Conservation (phyloP, 2,329 filamentous ascomycete genomes). For the Apiospora koreana region DNA sequence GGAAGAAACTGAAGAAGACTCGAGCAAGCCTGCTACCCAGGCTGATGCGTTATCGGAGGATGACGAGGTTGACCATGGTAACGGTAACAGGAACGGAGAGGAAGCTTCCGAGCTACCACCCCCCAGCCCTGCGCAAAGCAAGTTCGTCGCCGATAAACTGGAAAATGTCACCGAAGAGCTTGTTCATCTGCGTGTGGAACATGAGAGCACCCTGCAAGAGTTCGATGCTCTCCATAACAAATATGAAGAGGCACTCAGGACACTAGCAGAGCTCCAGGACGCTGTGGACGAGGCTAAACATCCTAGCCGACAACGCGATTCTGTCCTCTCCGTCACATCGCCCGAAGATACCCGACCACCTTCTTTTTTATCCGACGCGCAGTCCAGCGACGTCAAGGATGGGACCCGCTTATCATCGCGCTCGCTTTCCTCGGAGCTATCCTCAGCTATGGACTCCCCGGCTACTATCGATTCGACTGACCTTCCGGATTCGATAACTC, state of each 20-base stretch:
- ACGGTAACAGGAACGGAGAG: conserved; percentile 8
- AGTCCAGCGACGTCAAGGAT: conserved; percentile 71
- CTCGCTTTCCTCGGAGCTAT: conserved; percentile 92
- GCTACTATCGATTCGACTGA: conserved; percentile 56
- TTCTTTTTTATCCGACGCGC: conserved; percentile 82
- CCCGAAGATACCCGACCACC: conserved; percentile 60
- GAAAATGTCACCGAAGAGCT: conserved; percentile 91
- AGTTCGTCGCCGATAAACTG: conserved; percentile 88
- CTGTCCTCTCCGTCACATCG: conserved; percentile 54
- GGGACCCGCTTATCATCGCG: conserved; percentile 73
- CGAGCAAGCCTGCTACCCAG: conserved; percentile 20
- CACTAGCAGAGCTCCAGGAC: conserved; percentile 83
- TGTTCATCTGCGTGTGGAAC: conserved; percentile 84
- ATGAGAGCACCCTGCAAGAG: conserved; percentile 80
- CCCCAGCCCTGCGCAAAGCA: conserved; percentile 76
- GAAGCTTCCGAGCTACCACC: conserved; percentile 44
- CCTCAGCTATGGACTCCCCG: conserved; percentile 78
- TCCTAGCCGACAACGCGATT: conserved; percentile 54
- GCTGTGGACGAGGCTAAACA: conserved; percentile 77
- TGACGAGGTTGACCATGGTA: not conserved
- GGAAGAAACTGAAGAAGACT: conserved; percentile 37
- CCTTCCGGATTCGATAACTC: conserved; percentile 57
- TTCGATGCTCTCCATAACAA: conserved; percentile 82
- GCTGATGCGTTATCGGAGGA: conserved; percentile 14
- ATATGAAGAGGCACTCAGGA: conserved; percentile 85